These are phyloP conservation scores for Vigna angularis DNA, from an alignment of 306 rosid genomes.

Conservation along the genomic window DNA sequence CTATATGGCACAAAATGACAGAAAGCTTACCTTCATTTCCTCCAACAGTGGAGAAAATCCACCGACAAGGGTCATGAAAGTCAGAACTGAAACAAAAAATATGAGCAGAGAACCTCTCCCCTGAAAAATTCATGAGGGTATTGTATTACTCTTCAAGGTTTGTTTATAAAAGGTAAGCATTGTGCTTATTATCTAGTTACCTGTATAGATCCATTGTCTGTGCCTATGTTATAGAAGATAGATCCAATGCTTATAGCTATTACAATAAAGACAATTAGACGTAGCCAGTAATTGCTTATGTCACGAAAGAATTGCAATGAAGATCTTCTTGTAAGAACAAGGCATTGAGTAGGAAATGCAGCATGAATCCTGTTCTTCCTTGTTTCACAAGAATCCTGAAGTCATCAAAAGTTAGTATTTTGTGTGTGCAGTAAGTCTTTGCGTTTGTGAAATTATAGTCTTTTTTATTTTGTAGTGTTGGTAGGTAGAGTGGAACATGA, in stretches of 20 bases:
- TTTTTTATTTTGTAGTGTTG: not conserved
- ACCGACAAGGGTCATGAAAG: slow-evolving; percentile 77
- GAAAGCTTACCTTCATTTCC: slow-evolving; percentile 67
- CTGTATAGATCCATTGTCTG: slow-evolving; percentile 43
- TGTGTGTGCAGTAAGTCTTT: not conserved
- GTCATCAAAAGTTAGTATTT: slow-evolving; percentile 41
- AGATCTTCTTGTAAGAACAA: slow-evolving; percentile 69
- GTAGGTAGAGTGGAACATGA: slow-evolving; percentile 24
- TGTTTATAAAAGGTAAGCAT: not conserved
- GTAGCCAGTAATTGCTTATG: slow-evolving; percentile 77
- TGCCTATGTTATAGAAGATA: slow-evolving; percentile 55
- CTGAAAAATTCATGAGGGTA: slow-evolving; percentile 48
- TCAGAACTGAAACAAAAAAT: slow-evolving; percentile 58
- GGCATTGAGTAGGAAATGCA: slow-evolving; percentile 62
- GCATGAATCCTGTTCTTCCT: slow-evolving; percentile 58
- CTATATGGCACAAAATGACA: not conserved
- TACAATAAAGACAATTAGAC: slow-evolving; percentile 51
- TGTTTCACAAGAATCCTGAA: slow-evolving; percentile 46
- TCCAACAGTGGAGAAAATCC: slow-evolving; percentile 84
- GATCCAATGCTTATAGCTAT: slow-evolving; percentile 61
- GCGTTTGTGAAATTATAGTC: not conserved
- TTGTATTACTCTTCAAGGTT: slow-evolving; percentile 28
- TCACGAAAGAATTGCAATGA: slow-evolving; percentile 69
- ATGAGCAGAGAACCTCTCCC: slow-evolving; percentile 67
- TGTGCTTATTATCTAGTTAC: slow-evolving; percentile 39